phyloP scores from a whole-genome alignment of 768 basidiomycete genomes.

The Coprinopsis sp. region DNA sequence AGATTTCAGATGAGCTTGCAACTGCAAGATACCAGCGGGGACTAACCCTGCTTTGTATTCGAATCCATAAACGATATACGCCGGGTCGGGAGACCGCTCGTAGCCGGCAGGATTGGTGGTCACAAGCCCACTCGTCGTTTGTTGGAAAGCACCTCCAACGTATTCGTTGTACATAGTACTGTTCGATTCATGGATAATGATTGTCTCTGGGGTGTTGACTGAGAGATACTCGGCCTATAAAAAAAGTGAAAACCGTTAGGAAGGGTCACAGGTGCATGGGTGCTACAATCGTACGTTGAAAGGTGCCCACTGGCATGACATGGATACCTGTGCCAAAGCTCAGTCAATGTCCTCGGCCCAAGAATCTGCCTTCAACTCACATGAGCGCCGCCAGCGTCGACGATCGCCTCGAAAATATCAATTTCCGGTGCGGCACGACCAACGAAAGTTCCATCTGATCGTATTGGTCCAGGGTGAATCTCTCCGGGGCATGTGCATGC shows the following conservation, averaged over 20 bases:
- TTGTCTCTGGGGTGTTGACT: slow-evolving; percentile 46
- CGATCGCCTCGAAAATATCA: slow-evolving; percentile 58
- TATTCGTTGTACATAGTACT: slow-evolving; percentile 51
- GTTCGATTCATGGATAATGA: slow-evolving; percentile 43
- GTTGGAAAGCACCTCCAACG: slow-evolving; percentile 64
- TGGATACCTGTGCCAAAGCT: slow-evolving; percentile 33
- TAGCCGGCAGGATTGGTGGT: slow-evolving; percentile 64
- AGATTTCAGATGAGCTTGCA: slow-evolving; percentile 1
- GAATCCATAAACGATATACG: slow-evolving; percentile 35
- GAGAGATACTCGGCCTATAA: slow-evolving; percentile 57
- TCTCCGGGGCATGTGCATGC: slow-evolving; percentile 38
- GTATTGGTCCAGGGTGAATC: slow-evolving; percentile 36
- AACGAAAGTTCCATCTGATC: slow-evolving; percentile 47
- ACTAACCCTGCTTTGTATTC: slow-evolving; percentile 48
- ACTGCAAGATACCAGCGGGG: not conserved
- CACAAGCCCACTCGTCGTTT: slow-evolving; percentile 67
- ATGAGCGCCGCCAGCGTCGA: slow-evolving; percentile 24
- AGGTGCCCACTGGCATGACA: slow-evolving; percentile 52
- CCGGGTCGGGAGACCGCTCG: slow-evolving; percentile 29
- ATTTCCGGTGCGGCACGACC: slow-evolving; percentile 66
- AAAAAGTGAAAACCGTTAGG: not conserved
- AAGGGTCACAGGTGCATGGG: slow-evolving; percentile 21
- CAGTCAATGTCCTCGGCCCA: not conserved
- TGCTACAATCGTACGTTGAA: slow-evolving; percentile 50
- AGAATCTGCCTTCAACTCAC: slow-evolving; percentile 17